Conservation (phyloP, 208 protist species). For the Leishmania major region DNA sequence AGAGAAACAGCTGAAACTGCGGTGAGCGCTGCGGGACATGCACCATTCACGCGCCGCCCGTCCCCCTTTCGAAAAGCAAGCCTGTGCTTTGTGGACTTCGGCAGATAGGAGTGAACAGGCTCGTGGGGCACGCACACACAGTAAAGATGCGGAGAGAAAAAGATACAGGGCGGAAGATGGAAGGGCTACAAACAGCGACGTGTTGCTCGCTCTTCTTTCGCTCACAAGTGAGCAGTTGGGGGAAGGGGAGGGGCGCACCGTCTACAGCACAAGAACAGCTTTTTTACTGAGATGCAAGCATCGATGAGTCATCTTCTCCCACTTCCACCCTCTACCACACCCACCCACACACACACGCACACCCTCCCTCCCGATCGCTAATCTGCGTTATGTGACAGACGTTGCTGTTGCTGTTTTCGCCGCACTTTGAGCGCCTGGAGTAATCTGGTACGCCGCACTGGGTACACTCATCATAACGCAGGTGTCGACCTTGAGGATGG, state of each 20-base stretch:
- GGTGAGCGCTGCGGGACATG: neutral
- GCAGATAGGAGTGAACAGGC: neutral
- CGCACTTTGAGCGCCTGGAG: neutral
- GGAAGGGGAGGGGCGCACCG: neutral
- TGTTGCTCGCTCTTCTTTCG: neutral
- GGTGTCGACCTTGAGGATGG: neutral
- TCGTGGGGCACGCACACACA: neutral
- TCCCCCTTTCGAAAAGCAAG: neutral
- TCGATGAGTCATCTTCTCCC: neutral
- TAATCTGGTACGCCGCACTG: neutral
- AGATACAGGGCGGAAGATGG: neutral
- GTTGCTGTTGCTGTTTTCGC: neutral
- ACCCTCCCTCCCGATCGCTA: neutral
- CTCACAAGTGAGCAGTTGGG: neutral
- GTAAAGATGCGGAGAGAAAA: neutral
- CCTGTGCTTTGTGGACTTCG: neutral
- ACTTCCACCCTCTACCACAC: neutral
- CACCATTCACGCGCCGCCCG: neutral
- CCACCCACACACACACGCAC: neutral
- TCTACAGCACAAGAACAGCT: neutral
- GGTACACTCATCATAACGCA: neutral
- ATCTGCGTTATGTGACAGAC: too few relatives aligned
- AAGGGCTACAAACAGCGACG: neutral
- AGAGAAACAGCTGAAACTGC: neutral
- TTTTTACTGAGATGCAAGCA: neutral